Base-by-base conservation (phyloP, 306 rosid genomes). In the Astragalus membranaceus region DNA sequence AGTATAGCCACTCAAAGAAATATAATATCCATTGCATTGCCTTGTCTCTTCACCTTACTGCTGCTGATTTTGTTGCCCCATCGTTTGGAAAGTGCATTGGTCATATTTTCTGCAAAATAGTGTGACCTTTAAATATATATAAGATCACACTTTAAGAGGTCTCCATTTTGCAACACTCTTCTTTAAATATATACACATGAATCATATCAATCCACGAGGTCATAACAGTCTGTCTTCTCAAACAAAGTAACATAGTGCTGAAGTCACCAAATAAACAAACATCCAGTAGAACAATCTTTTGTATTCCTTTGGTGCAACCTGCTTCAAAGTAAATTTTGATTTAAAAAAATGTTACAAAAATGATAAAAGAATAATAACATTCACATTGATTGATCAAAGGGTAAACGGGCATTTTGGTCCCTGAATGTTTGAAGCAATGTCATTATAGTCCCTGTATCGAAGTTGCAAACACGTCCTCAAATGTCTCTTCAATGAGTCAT, bases 221-320 rank as follows among this genome's bases (percentile, higher is more conserved):
- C 80, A 49, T 44, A 56, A 69, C 76, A 65, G 73, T 77, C 86
- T 83, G n/a, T 20, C 23, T 85, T 85, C 92, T 88, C 80, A 79
- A 68, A 67, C 70, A 81, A 64, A 83, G 80, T 72, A 75, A 66
- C 83, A 80, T 58, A 86, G 77, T 67, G 65, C 75, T 79, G 84
- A 73, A 75, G 80, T 75, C 89, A 88, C 74, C 91, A 83, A 69
- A 82, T 10, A 82, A 72, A 83, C 82, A 79, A 82, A 69, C 80
- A 83, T 65, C 84, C 76, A 83, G 77, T 51, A 52, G 79, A 84
- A 47, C 78, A 84, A 72, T 84, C 80, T 81, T 80, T 75, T 84
- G 65, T 73, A 77, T 71, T 68, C 89, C 84, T 68, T 76, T 59
- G 69, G 42, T 63, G 84, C 59, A 32, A 64, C 83, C 98, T 92